Percentiles rank a stretch among this genome's conserved stretches.
Evolutionary conservation across 805 yeast genomes (phyloP).

Genomic region (Blastobotrys chiropterorum): DNA sequence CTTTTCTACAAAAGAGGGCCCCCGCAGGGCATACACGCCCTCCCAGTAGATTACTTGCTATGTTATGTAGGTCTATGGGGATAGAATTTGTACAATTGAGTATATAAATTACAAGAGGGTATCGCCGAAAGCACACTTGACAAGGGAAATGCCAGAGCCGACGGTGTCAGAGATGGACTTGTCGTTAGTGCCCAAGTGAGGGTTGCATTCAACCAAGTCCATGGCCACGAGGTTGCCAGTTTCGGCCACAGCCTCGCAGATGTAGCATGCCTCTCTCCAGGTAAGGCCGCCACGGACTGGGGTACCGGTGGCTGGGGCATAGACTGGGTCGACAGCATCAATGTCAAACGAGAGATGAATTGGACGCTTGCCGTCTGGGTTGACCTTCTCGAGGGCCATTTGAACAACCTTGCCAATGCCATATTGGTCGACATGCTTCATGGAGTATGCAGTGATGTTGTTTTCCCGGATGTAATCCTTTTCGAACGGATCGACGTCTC

Average conservation of each 20-base stretch:
- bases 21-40: no score
- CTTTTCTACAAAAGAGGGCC: no score
- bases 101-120: conserved; percentile 49
- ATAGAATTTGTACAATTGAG: no score
- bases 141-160: conserved; percentile 82
- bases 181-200: conserved; percentile 74
- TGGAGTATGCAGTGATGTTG: conserved; percentile 78
- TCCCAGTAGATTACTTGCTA: no score
- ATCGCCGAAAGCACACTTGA: conserved; percentile 92
- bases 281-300: conserved; percentile 96
- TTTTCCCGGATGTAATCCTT: conserved; percentile 62
- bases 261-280: conserved; percentile 85
- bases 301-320: conserved; percentile 96
- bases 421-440: conserved; percentile 93
- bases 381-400: conserved; percentile 76
- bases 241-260: conserved; percentile 87
- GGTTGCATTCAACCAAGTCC: conserved; percentile 93
- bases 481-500: conserved; percentile 90
- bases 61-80: no score
- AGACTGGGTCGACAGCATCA: conserved; percentile 92
- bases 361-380: conserved; percentile 67
- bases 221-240: conserved; percentile 82
- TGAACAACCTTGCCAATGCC: conserved; percentile 90
- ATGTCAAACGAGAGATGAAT: conserved; percentile 91
- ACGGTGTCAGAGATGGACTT: conserved; percentile 77